A percentile compares a stretch with the other conserved stretches of the same genome.
Conservation (phyloP, 768 basidiomycete genomes). For the Amanita jacksonii region DNA sequence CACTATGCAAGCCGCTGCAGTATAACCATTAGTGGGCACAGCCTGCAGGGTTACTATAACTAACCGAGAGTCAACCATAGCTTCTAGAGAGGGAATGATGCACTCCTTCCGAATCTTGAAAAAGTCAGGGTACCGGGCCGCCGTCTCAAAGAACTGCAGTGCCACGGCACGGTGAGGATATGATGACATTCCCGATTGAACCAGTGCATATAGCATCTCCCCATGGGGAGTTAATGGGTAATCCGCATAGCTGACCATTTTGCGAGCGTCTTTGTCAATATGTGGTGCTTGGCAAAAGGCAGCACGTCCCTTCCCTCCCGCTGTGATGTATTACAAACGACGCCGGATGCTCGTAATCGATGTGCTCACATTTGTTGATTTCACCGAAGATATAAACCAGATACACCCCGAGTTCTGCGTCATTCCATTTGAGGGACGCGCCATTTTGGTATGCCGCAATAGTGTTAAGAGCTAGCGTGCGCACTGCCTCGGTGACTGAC, state of each 20-base stretch:
- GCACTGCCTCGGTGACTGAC: constrained; percentile 72
- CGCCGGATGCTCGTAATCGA: neutral
- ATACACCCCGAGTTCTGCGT: constrained; percentile 90
- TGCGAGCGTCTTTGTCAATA: constrained; percentile 59
- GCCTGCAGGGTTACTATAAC: constrained; percentile 17
- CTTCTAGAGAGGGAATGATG: constrained; percentile 79
- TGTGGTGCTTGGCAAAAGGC: constrained; percentile 78
- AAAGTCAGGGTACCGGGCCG: constrained; percentile 89
- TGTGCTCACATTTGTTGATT: constrained; percentile 69
- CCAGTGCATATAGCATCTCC: constrained; percentile 77
- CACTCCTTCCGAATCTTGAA: constrained; percentile 90
- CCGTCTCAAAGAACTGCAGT: constrained; percentile 89
- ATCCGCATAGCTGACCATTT: constrained; percentile 59
- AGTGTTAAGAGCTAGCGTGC: constrained; percentile 63
- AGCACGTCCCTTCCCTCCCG: constrained; percentile 69
- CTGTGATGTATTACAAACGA: constrained; percentile 23
- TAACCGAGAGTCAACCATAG: constrained; percentile 78
- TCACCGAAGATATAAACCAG: constrained; percentile 92
- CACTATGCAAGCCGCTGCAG: constrained; percentile 77
- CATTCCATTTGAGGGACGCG: constrained; percentile 71
- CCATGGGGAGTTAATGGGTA: constrained; percentile 87
- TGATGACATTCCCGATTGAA: constrained; percentile 71
- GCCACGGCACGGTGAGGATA: constrained; percentile 81
- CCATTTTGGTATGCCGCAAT: constrained; percentile 62
- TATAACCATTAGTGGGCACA: neutral